Base-by-base conservation (phyloP, 768 basidiomycete genomes). In the Peribolospora baueri region DNA sequence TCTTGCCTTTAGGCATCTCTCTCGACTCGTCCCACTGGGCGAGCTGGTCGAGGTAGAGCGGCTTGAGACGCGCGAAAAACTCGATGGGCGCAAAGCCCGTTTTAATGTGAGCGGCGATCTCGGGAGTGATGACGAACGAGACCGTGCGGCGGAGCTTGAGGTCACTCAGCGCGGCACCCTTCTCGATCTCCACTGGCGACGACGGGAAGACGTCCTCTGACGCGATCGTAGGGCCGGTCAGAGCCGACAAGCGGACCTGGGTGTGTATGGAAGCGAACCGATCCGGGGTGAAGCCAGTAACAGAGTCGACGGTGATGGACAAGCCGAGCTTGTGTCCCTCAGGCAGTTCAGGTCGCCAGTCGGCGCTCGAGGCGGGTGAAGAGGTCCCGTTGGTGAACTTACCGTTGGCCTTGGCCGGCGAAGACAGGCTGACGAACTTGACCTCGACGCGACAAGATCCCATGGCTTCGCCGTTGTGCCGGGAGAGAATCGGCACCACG, bases 21-120 rank as follows among this genome's bases (percentile, higher is more conserved):
- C 87, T 77, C 72, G 84, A 74, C 64, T 88, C 83, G 64, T 95
- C 91, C 88, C 87, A 93, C 55, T 82, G 76, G 63, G 88, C 86
- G 68, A 95, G 70, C 5, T 86, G 77, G 58, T 85, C 82, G 61
- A 97, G 66, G 67, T 91, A 97, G 11, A 79, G 81, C 10, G 84
- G 76, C 51, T 76, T 78, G 57, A 81, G 72, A 5, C 79, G 73
- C 10, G 84, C 91, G 61, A 90, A 95, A 66, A 97, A 82, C 62
- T 93, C 85, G 62, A 98, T 75, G 2, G 81, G 80, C 2, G 81
- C 84, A 65, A 86, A 85, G 25, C 80, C 79, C 57, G 78, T 74
- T 41, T 76, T 74, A 45, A 95, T 66, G 64, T 88, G 77, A 38
- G 70, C 71, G 49, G 84, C 67, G 8, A 84, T 79, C 64, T 80